These are phyloP conservation scores for Anastatica hierochuntica DNA, from an alignment of 345 rosid genomes.

Conservation along the genomic window DNA sequence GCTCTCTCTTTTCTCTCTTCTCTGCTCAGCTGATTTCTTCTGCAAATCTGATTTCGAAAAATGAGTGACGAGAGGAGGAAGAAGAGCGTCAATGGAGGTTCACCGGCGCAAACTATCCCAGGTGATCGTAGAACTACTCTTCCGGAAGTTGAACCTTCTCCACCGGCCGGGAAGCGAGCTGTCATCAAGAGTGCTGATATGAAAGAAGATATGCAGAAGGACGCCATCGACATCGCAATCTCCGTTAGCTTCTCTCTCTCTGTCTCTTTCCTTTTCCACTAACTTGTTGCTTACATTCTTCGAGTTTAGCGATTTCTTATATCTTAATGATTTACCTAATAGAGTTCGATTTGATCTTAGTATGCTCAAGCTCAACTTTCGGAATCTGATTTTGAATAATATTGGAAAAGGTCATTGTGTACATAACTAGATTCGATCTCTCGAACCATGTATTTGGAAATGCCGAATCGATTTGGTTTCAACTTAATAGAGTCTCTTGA, in stretches of 20 bases:
- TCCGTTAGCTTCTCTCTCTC: conserved; percentile 32
- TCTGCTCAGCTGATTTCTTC: neutral
- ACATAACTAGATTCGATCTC: conserved; percentile 11
- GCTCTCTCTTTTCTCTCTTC: no score
- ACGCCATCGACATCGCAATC: conserved; percentile 75
- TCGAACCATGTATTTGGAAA: neutral
- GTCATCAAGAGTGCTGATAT: conserved; percentile 90
- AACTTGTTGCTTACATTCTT: neutral
- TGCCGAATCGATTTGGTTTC: neutral
- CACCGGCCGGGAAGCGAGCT: conserved; percentile 43
- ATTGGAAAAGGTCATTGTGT: conserved; percentile 1
- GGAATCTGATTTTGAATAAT: neutral
- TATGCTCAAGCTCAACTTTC: no score
- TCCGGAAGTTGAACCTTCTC: conserved; percentile 21
- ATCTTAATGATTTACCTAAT: neutral
- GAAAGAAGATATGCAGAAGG: conserved; percentile 93
- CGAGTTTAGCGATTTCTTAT: conserved; percentile 15
- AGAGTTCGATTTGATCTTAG: conserved; percentile 6
- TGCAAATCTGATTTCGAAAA: conserved; percentile 4
- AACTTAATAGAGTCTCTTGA: neutral
- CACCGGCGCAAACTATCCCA: conserved; percentile 31
- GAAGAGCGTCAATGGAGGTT: conserved; percentile 45
- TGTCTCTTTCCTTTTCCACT: neutral
- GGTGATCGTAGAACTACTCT: conserved; percentile 47
- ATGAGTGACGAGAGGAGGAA: conserved; percentile 49